Conservation (phyloP, 257 asterid species). For the Solanum piurae region DNA sequence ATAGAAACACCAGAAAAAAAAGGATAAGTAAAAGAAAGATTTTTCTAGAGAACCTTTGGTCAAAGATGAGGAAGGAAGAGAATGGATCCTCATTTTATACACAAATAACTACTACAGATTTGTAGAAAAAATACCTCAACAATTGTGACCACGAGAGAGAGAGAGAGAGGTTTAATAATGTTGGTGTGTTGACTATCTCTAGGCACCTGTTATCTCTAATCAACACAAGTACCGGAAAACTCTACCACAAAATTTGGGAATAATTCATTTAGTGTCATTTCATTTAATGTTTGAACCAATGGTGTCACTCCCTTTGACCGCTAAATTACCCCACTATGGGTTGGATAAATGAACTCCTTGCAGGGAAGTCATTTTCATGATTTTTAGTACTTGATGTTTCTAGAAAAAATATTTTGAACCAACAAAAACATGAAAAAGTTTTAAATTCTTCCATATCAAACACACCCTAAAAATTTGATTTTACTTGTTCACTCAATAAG, state of each 20-base stretch:
- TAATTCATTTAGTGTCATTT: neutral
- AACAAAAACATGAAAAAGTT: neutral
- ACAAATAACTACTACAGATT: neutral
- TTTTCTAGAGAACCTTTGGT: neutral
- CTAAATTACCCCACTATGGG: neutral
- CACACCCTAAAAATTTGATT: neutral
- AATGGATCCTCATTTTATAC: neutral
- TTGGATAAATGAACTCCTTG: neutral
- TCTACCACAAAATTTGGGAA: neutral
- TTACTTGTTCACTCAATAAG: neutral
- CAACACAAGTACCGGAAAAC: neutral
- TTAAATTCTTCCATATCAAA: neutral
- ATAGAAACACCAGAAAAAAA: neutral
- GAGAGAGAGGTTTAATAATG: neutral
- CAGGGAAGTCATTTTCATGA: neutral
- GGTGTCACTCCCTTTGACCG: neutral
- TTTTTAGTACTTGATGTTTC: neutral
- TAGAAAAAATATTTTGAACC: neutral
- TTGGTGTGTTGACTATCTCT: neutral
- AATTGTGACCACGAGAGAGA: neutral
- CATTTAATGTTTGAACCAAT: neutral
- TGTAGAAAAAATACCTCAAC: neutral
- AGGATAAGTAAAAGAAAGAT: neutral
- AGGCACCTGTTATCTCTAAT: neutral
- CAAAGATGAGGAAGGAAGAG: neutral